A percentile compares a stretch with the other conserved stretches of the same genome.
Conservation (phyloP, 495 filamentous ascomycete species). For the Penicillium lagena region DNA sequence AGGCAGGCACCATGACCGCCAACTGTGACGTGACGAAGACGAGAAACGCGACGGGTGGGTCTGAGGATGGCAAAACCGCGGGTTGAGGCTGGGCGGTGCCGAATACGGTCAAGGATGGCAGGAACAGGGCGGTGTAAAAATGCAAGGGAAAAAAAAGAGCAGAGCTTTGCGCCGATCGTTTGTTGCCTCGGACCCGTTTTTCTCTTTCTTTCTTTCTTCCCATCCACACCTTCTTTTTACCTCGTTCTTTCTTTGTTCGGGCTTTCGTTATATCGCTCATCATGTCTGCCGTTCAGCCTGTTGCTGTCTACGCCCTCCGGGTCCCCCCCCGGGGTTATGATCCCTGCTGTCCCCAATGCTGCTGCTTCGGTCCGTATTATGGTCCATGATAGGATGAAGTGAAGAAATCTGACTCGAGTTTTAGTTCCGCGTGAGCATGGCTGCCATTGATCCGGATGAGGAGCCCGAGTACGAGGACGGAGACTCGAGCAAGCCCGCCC, state of each 20-base stretch:
- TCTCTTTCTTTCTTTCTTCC: slow-evolving; percentile 17
- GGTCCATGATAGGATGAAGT: slow-evolving; percentile 8
- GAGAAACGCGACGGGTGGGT: too few species aligned
- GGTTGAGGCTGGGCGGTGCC: slow-evolving; percentile 12
- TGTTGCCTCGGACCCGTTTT: slow-evolving; percentile 17
- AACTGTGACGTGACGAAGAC: background rate
- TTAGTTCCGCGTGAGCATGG: slow-evolving; percentile 96
- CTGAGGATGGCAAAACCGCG: slow-evolving; percentile 7
- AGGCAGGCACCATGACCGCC: slow-evolving; percentile 12
- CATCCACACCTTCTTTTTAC: slow-evolving; percentile 21
- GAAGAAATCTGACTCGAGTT: slow-evolving; percentile 2
- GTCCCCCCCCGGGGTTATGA: slow-evolving; percentile 73
- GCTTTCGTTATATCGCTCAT: slow-evolving; percentile 8
- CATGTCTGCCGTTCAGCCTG: slow-evolving; percentile 59
- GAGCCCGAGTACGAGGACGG: slow-evolving; percentile 58
- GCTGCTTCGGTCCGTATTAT: slow-evolving; percentile 68
- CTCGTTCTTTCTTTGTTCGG: slow-evolving; percentile 10
- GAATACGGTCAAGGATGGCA: slow-evolving; percentile 13
- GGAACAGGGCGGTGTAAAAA: slow-evolving; percentile 15
- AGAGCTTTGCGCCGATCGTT: slow-evolving; percentile 18
- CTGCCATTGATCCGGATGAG: slow-evolving; percentile 87
- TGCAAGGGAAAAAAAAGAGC: slow-evolving; percentile 20
- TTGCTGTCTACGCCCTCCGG: slow-evolving; percentile 84
- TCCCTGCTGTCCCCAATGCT: slow-evolving; percentile 67
- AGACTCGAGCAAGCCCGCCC: slow-evolving; percentile 53